phyloP scores from a whole-genome alignment of 164 flowering plant genomes.

The Annona cherimola region DNA sequence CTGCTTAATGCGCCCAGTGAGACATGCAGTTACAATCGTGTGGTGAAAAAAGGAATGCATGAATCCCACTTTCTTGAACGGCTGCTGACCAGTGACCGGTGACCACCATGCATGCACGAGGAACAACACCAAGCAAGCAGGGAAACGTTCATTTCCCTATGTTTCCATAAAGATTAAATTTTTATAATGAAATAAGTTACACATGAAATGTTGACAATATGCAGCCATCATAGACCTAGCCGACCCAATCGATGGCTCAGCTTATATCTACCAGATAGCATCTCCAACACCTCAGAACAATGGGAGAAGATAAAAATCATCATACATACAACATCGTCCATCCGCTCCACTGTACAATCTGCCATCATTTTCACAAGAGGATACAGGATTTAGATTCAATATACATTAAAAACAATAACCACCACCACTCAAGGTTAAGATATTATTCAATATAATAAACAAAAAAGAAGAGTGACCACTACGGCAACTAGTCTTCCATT shows the following conservation, averaged over 20 bases:
- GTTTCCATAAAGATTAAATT: not conserved
- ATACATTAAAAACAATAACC: not conserved
- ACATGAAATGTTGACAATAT: not conserved
- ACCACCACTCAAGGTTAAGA: not conserved
- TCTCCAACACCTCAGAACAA: not conserved
- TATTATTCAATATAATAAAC: not conserved
- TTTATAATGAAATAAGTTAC: not conserved
- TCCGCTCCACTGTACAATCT: conserved; percentile 5
- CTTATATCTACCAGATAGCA: not conserved
- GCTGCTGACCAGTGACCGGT: too few relatives aligned
- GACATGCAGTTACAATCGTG: too few relatives aligned
- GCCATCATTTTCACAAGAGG: not conserved
- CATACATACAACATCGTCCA: not conserved
- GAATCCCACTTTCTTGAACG: too few relatives aligned
- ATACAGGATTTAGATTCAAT: not conserved
- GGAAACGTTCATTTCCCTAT: not conserved
- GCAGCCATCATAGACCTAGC: not conserved
- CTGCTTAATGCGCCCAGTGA: too few relatives aligned
- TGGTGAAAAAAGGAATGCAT: too few relatives aligned
- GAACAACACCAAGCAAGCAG: not conserved
- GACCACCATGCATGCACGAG: not conserved
- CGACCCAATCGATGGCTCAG: not conserved
- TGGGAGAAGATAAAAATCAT: not conserved
- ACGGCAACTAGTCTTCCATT: too few relatives aligned
- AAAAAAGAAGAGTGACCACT: not conserved